phyloP scores from a whole-genome alignment of 345 rosid species.

The Lumnitzera littorea region DNA sequence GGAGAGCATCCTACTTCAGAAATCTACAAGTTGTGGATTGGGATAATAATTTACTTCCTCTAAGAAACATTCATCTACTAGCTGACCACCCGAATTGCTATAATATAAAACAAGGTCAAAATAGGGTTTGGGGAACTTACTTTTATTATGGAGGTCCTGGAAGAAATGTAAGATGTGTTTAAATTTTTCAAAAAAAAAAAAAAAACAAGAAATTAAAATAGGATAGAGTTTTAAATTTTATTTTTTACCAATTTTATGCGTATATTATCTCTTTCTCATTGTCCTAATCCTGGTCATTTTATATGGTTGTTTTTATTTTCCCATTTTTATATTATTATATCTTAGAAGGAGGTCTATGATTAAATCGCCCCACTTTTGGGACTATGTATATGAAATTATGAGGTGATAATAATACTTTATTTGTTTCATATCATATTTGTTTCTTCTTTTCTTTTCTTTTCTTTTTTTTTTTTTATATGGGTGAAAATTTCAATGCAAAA shows the following conservation, averaged over 20 bases:
- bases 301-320: not conserved
- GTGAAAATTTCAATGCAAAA: not conserved
- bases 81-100: conserved; percentile 92
- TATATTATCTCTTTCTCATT: not conserved
- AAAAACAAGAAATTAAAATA: not conserved
- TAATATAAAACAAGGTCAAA: conserved; percentile 81
- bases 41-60: conserved; percentile 84
- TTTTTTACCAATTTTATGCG: conserved; percentile 3
- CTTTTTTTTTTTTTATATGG: not conserved
- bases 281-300: conserved; percentile 14
- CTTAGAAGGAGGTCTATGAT: conserved; percentile 12
- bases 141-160: conserved; percentile 99
- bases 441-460: not conserved
- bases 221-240: not conserved
- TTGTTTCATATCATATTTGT: conserved; percentile 8
- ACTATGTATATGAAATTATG: conserved; percentile 28
- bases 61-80: conserved; percentile 52
- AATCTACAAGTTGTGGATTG: conserved; percentile 89
- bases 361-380: conserved; percentile 15
- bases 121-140: conserved; percentile 84
- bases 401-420: conserved; percentile 22
- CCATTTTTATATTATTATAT: conserved; percentile 3
- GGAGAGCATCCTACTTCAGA: conserved; percentile 84
- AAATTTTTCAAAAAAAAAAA: conserved; percentile 3
- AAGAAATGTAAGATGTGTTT: conserved; percentile 77